These are phyloP conservation scores for Citrus australasica DNA, from an alignment of 345 rosid species.

Conservation along the genomic window DNA sequence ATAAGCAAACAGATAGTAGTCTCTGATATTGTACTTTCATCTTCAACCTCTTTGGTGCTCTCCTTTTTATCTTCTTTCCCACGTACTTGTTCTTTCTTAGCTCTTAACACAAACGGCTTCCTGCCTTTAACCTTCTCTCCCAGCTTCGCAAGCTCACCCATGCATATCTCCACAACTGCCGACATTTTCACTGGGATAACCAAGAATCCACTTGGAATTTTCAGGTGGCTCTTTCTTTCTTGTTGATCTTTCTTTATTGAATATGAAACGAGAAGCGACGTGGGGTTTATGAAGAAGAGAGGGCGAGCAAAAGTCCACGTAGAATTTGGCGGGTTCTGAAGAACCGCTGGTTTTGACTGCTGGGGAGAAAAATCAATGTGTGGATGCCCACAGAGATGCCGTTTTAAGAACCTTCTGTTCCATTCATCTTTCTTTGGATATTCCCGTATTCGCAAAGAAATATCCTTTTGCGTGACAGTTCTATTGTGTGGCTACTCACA, in stretches of 20 bases:
- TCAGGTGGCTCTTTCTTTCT: not conserved
- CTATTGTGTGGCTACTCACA: not conserved
- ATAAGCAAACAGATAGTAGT: conserved; percentile 62
- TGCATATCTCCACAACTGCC: conserved; percentile 46
- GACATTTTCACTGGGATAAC: conserved; percentile 29
- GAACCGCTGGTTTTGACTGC: not conserved
- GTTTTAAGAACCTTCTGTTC: too few species aligned
- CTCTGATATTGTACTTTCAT: conserved; percentile 52
- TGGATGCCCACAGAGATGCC: not conserved
- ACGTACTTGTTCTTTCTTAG: conserved; percentile 22
- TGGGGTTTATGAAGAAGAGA: too few species aligned
- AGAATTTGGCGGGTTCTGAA: not conserved
- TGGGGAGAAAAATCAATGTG: not conserved
- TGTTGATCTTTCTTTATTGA: not conserved
- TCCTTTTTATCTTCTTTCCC: conserved; percentile 21
- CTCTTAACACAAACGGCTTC: conserved; percentile 30
- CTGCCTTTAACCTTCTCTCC: conserved; percentile 38
- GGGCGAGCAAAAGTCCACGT: too few species aligned
- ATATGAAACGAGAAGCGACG: too few species aligned
- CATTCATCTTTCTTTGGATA: not conserved
- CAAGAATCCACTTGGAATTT: not conserved
- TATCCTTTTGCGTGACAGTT: not conserved
- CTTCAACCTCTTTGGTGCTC: conserved; percentile 24
- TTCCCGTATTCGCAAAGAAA: not conserved
- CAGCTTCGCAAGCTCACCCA: conserved; percentile 53